phyloP scores from a whole-genome alignment of 2,329 filamentous ascomycete species.

The Diaporthe eres region DNA sequence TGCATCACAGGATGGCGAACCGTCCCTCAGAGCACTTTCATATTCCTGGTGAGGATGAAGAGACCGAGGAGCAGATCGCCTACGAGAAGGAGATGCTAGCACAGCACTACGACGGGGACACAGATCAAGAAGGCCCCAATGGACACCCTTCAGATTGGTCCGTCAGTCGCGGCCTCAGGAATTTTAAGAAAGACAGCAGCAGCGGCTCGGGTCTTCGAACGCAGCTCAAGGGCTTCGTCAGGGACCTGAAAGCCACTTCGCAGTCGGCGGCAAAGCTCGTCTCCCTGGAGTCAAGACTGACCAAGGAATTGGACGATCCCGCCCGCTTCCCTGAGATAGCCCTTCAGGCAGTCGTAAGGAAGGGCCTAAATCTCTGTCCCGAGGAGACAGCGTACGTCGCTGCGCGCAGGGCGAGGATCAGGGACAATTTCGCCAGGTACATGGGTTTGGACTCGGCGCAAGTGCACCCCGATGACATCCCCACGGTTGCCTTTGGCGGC shows the following conservation, averaged over 20 bases:
- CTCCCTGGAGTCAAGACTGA: not conserved
- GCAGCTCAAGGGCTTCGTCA: not conserved
- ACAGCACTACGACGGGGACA: not conserved
- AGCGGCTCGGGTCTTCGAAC: not conserved
- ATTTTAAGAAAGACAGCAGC: not conserved
- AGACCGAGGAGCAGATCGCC: slow-evolving; percentile 13
- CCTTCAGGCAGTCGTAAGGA: slow-evolving; percentile 1
- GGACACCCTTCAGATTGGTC: not conserved
- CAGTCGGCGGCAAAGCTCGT: not conserved
- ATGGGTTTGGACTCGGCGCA: slow-evolving; percentile 15
- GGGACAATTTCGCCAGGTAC: slow-evolving; percentile 10
- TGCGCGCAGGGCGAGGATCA: not conserved
- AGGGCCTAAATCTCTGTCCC: slow-evolving; percentile 8
- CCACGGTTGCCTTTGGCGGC: slow-evolving; percentile 28
- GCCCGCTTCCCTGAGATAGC: slow-evolving; percentile 22
- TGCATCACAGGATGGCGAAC: not conserved
- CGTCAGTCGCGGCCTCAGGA: not conserved
- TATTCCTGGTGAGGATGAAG: not conserved
- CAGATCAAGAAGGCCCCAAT: not conserved
- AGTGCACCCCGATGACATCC: slow-evolving; percentile 17
- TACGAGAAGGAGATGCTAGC: not conserved
- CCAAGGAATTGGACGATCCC: slow-evolving; percentile 13
- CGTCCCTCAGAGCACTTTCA: slow-evolving; percentile 3
- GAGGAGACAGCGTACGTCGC: slow-evolving; percentile 21
- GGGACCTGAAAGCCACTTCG: slow-evolving; percentile 6